Evolutionary conservation across 306 rosid genomes (phyloP).

Genomic region (Quercus engelmannii): DNA sequence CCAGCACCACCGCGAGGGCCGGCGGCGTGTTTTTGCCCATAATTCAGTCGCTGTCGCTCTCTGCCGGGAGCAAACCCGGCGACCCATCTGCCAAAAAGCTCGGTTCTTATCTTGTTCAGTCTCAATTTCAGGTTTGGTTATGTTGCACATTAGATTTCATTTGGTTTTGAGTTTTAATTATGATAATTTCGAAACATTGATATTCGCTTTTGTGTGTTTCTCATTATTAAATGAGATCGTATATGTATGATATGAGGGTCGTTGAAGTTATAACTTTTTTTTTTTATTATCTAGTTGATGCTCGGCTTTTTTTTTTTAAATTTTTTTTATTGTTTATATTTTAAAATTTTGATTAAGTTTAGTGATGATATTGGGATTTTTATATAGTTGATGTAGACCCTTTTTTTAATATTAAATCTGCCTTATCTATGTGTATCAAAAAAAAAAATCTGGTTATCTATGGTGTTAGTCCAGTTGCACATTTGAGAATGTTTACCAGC

Average conservation of each 20-base stretch:
- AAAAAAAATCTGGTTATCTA: not conserved
- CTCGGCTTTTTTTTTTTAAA: too few species aligned
- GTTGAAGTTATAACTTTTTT: not conserved
- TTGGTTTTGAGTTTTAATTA: not conserved
- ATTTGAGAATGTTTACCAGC: not conserved
- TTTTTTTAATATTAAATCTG: not conserved
- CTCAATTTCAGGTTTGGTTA: slow-evolving; percentile 77
- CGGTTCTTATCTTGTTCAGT: slow-evolving; percentile 75
- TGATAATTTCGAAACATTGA: not conserved
- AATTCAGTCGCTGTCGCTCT: slow-evolving; percentile 73
- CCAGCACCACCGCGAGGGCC: slow-evolving; percentile 93
- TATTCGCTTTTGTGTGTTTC: not conserved
- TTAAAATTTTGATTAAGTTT: not conserved
- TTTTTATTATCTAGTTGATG: not conserved
- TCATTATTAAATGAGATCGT: not conserved
- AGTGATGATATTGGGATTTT: not conserved
- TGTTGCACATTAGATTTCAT: too few species aligned
- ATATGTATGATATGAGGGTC: not conserved
- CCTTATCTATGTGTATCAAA: too few species aligned
- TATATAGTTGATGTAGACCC: not conserved
- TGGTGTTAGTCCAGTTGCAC: not conserved
- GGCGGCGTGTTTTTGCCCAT: slow-evolving; percentile 96
- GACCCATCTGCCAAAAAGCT: slow-evolving; percentile 59
- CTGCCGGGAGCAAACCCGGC: slow-evolving; percentile 76
- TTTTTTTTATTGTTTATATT: too few species aligned